A percentile compares a stretch with the other conserved stretches of the same genome.
Conservation (phyloP, 2,329 filamentous ascomycete species). For the Calonectria leucothoes region DNA sequence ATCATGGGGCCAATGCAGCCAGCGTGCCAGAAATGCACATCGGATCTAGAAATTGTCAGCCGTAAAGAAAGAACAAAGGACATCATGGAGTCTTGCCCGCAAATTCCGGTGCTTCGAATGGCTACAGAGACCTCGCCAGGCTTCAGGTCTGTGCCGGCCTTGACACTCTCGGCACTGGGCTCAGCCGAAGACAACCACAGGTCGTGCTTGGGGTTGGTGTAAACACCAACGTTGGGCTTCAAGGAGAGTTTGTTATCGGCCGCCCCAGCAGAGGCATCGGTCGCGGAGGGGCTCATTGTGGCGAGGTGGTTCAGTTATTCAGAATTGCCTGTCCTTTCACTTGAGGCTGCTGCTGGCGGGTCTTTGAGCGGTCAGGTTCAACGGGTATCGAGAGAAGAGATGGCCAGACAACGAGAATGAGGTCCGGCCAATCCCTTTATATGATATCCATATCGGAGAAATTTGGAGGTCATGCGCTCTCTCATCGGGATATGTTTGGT, state of each 20-base stretch:
- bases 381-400: slow-evolving; percentile 29
- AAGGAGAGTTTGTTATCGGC: slow-evolving; percentile 41
- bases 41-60: slow-evolving; percentile 68
- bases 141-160: slow-evolving; percentile 75
- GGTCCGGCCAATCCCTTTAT: slow-evolving; percentile 38
- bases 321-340: slow-evolving; percentile 15
- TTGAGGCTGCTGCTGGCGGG: slow-evolving; percentile 19
- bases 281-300: slow-evolving; percentile 51
- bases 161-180: slow-evolving; percentile 80
- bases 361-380: slow-evolving; percentile 16
- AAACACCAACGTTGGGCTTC: slow-evolving; percentile 95
- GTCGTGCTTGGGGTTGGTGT: slow-evolving; percentile 92
- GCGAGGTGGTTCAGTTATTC: slow-evolving; percentile 22
- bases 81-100: slow-evolving; percentile 69
- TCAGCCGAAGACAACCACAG: slow-evolving; percentile 87
- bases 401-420: slow-evolving; percentile 21
- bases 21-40: slow-evolving; percentile 97
- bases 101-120: slow-evolving; percentile 95
- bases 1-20: slow-evolving; percentile 98
- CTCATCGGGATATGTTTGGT: slow-evolving; percentile 42
- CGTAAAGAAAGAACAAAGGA: slow-evolving; percentile 9
- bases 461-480: slow-evolving; percentile 45
- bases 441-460: slow-evolving; percentile 35
- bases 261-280: slow-evolving; percentile 40
- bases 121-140: slow-evolving; percentile 88